Evolutionary conservation across 73 alveolate species (phyloP).

Genomic region (Blepharisma japonicum): DNA sequence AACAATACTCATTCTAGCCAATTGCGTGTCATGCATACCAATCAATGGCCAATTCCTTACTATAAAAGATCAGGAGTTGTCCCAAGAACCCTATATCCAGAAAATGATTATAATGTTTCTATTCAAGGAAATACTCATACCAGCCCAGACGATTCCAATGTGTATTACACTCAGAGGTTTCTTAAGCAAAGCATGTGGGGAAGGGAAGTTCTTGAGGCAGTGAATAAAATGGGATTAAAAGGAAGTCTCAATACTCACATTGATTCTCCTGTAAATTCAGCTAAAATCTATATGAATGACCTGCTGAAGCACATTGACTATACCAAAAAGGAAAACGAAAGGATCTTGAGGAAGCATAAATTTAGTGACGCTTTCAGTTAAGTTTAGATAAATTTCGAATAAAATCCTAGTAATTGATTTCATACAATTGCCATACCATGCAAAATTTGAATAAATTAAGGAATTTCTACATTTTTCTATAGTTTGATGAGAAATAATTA

Average conservation of each 20-base stretch:
- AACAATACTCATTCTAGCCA: conserved; percentile 7
- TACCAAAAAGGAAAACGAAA: conserved; percentile 17
- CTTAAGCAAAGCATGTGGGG: conserved; percentile 21
- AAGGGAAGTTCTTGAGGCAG: conserved; percentile 12
- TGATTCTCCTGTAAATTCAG: not conserved
- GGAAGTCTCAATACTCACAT: conserved; percentile 7
- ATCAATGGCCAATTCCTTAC: conserved; percentile 35
- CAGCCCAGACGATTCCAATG: conserved; percentile 6
- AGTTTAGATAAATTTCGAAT: no score
- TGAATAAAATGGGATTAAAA: not conserved
- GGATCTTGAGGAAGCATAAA: conserved; percentile 16
- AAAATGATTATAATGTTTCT: conserved; percentile 28
- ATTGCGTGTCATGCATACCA: conserved; percentile 21
- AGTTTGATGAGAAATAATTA: no score
- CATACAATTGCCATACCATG: no score
- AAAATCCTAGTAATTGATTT: no score
- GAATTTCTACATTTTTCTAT: no score
- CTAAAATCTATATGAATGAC: conserved; percentile 23
- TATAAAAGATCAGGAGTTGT: not conserved
- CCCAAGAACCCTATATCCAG: conserved; percentile 31
- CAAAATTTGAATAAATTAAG: no score
- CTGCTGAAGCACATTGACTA: conserved; percentile 6
- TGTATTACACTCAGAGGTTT: not conserved
- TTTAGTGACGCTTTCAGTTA: not conserved
- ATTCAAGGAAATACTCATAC: not conserved